A percentile compares a stretch with the other conserved stretches of the same genome.
Evolutionary conservation across 257 asterid species (phyloP).

Genomic region (Solanum pimpinellifolium): DNA sequence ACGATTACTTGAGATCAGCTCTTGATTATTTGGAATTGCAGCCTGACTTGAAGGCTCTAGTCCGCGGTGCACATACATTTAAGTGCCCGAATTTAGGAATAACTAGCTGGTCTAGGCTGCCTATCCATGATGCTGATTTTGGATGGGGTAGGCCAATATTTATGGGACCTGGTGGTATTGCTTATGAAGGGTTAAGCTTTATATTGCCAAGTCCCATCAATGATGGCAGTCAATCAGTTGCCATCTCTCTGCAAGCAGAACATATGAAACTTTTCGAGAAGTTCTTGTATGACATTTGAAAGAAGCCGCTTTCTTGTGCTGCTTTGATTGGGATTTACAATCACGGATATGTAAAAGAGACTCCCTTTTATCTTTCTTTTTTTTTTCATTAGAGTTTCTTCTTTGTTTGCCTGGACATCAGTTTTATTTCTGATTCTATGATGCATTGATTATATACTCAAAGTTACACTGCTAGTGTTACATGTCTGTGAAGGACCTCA

Average conservation of each 20-base stretch:
- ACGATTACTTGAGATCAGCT: conserved; percentile 73
- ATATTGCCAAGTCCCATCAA: conserved; percentile 54
- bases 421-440: not conserved
- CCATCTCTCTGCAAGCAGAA: conserved; percentile 55
- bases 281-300: conserved; percentile 54
- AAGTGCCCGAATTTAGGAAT: conserved; percentile 89
- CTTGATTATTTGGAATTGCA: conserved; percentile 80
- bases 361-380: not conserved
- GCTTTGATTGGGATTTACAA: not conserved
- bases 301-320: not conserved
- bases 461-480: not conserved
- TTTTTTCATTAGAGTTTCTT: not conserved
- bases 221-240: conserved; percentile 74
- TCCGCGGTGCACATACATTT: conserved; percentile 81
- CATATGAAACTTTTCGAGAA: conserved; percentile 74
- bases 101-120: conserved; percentile 82
- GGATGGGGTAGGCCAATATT: conserved; percentile 87
- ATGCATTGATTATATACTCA: not conserved
- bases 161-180: conserved; percentile 92
- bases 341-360: not conserved
- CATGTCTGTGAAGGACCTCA: not conserved
- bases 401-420: not conserved
- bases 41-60: conserved; percentile 72
- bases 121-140: conserved; percentile 81
- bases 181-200: conserved; percentile 74